These are phyloP conservation scores for Galium porrigens DNA, from an alignment of 305 asterid genomes.

Conservation along the genomic window DNA sequence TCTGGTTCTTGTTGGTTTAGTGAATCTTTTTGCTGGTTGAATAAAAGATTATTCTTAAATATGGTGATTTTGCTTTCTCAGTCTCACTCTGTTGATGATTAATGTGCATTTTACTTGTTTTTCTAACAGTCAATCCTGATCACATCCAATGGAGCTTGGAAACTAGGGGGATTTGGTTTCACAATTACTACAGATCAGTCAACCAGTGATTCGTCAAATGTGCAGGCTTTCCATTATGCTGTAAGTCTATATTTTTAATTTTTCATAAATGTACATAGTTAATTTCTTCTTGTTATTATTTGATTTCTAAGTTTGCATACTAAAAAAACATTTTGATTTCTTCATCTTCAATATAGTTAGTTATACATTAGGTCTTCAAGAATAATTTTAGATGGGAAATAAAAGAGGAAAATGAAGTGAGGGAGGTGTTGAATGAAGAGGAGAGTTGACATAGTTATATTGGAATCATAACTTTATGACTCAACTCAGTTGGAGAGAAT, in stretches of 20 bases:
- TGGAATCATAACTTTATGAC: not conserved
- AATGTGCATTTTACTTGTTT: slow-evolving; percentile 15
- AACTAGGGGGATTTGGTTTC: slow-evolving; percentile 92
- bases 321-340: not conserved
- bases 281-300: not conserved
- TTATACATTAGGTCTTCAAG: not conserved
- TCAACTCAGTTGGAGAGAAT: not conserved
- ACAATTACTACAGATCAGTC: slow-evolving; percentile 58
- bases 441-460: not conserved
- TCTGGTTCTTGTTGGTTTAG: not conserved
- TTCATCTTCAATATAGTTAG: not conserved
- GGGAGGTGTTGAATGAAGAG: not conserved
- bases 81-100: not conserved
- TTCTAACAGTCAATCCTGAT: slow-evolving; percentile 57
- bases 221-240: slow-evolving; percentile 80
- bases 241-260: slow-evolving; percentile 41
- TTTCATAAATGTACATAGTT: not conserved
- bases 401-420: not conserved
- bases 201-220: slow-evolving; percentile 42
- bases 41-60: not conserved
- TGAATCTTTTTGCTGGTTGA: not conserved
- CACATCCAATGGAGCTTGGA: slow-evolving; percentile 98
- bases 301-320: not conserved
- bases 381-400: not conserved
- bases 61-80: not conserved